phyloP scores from a whole-genome alignment of 192 early-diverging fungal species.

The Coemansia sp. region DNA sequence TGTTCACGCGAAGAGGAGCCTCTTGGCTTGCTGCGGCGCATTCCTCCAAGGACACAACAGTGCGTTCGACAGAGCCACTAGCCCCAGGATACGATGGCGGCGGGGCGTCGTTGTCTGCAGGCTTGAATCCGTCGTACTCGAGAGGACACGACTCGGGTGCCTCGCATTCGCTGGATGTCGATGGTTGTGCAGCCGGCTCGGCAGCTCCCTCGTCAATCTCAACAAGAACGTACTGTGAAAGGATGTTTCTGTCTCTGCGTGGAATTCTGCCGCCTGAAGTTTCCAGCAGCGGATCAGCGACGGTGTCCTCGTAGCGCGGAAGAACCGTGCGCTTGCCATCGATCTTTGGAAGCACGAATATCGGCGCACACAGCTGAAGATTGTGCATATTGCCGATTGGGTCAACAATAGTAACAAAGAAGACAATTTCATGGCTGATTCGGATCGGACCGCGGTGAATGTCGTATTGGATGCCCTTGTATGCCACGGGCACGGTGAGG shows the following conservation, averaged over 20 bases:
- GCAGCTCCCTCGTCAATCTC: conserved; percentile 14
- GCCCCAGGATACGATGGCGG: conserved; percentile 44
- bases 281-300: conserved; percentile 31
- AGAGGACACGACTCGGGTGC: conserved; percentile 24
- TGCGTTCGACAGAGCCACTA: conserved; percentile 26
- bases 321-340: conserved; percentile 24
- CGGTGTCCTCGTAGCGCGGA: conserved; percentile 45
- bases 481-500: conserved; percentile 37
- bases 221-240: conserved; percentile 44
- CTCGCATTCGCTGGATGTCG: not conserved
- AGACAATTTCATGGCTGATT: conserved; percentile 35
- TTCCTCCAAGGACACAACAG: conserved; percentile 13
- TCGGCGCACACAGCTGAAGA: conserved; percentile 45
- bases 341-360: conserved; percentile 40
- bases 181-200: not conserved
- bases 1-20: not conserved
- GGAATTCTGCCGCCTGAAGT: conserved; percentile 13
- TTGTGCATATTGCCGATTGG: conserved; percentile 21
- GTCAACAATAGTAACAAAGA: conserved; percentile 37
- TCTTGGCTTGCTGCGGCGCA: not conserved
- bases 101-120: conserved; percentile 17
- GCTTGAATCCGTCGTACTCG: conserved; percentile 27
- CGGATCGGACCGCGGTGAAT: conserved; percentile 42
- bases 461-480: conserved; percentile 51
- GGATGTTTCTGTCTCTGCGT: conserved; percentile 39